Evolutionary conservation across 2,329 filamentous ascomycete genomes (phyloP), one percentile per base, ranked within the genome.

Genomic region (Phialophora chinensis): DNA sequence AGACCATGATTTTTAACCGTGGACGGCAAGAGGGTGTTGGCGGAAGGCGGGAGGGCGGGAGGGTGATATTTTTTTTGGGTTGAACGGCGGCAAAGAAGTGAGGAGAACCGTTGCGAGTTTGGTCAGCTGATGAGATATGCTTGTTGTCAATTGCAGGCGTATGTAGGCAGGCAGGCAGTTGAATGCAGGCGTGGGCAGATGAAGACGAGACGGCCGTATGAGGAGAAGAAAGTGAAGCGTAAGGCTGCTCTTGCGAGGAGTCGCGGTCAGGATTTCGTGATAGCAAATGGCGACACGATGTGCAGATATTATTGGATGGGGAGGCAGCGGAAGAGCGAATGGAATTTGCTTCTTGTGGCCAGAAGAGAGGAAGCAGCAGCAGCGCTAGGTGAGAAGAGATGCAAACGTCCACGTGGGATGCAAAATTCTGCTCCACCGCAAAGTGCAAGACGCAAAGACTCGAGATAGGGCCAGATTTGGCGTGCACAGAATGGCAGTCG

Each of bases 381-480:
- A 44, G 29, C 35, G 49, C 23, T 27, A 52, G 20, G 44, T 25
- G 29, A 29, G 44, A 62, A 33, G 11, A 44, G 49, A 31, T 27
- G 38, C 29, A 55, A 56, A 29, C 57, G 63, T 35, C 55, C 66
- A 68, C 66, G 66, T 66, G 66, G 63, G 60, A 63, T 53, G 53
- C 60, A 66, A 44, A 47, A 63, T 63, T 38, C 27, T 27, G 29
- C 35, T 53, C 38, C 33, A 42, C 14, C 27, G 38, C 44, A 60
- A 52, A 23, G 49, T 17, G 1, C 20, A 10, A 17, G 52, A 33
- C 25, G 25, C 53, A 29, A 29, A 55, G 29, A 55, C 53, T 31
- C 27, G 53, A 17, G 53, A 35, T 4, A 55, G n/a, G 10, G 25
- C 27, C 29, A 55, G 53, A 31, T n/a, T 29, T 29, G 53, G 53